Evolutionary conservation across 139 green algal species (phyloP).

Genomic region (Ettlia oleoabundans): DNA sequence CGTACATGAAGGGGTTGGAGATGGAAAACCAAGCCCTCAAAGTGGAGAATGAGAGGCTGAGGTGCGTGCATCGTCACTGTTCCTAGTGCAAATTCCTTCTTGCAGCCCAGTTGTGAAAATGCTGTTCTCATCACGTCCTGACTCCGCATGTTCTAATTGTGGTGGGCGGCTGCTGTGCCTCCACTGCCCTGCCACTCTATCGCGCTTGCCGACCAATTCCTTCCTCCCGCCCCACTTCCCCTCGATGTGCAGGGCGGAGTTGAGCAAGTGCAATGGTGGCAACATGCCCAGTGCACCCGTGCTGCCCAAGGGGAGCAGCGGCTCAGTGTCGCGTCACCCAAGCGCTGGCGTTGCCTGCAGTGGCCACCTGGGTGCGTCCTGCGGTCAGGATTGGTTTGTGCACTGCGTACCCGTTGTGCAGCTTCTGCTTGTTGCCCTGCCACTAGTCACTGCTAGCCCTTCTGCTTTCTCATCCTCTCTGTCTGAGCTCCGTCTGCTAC

Average conservation of each 20-base stretch:
- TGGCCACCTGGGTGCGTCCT: neutral
- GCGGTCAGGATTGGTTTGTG: no score
- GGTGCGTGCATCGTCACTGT: no score
- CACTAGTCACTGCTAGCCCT: no score
- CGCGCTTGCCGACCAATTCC: neutral
- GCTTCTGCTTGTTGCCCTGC: no score
- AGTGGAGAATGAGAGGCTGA: constrained; percentile 37
- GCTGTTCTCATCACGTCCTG: no score
- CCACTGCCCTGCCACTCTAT: neutral
- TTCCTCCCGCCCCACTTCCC: no score
- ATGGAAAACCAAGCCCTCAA: constrained; percentile 42
- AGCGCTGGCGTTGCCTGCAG: neutral
- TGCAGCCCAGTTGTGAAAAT: no score
- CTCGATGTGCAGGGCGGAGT: constrained; percentile 10
- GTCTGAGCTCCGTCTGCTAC: no score
- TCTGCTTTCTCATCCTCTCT: no score
- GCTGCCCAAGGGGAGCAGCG: constrained; percentile 1
- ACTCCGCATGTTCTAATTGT: no score
- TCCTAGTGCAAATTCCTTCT: no score
- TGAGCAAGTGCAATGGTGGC: constrained; percentile 8
- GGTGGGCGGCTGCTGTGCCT: neutral
- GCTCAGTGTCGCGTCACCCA: neutral
- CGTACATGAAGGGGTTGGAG: constrained; percentile 45
- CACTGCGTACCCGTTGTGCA: no score
- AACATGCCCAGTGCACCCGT: neutral